Percentiles rank a stretch among this genome's conserved stretches.
Evolutionary conservation across 2,329 filamentous ascomycete genomes (phyloP).

Genomic region (Talaromyces sp.): DNA sequence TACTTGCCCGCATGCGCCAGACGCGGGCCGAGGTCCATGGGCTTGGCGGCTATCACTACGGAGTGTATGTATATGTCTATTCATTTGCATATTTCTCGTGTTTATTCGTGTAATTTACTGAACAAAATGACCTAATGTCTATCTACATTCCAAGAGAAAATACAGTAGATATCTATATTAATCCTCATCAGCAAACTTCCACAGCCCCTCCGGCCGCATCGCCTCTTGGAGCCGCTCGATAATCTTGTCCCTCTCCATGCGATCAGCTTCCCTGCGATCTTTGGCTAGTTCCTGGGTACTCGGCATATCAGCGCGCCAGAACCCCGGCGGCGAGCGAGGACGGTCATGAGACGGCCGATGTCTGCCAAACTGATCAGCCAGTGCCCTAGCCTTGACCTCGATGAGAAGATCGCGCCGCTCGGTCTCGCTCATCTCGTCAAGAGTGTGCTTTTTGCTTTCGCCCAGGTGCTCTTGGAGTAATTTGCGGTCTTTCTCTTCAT

Average conservation of each 20-base stretch:
- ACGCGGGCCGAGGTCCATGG: slow-evolving; percentile 4
- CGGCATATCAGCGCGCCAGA: slow-evolving; percentile 87
- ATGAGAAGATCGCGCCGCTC: slow-evolving; percentile 64
- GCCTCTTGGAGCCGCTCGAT: slow-evolving; percentile 75
- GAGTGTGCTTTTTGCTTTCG: slow-evolving; percentile 24
- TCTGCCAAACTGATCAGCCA: slow-evolving; percentile 71
- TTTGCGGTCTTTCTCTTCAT: slow-evolving; percentile 20
- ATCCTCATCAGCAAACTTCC: slow-evolving; percentile 74
- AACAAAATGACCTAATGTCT: too few species aligned
- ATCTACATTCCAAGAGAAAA: not conserved
- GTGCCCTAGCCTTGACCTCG: slow-evolving; percentile 67
- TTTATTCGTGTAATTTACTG: too few species aligned
- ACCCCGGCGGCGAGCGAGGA: slow-evolving; percentile 72
- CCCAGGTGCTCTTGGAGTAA: slow-evolving; percentile 52
- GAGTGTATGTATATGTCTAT: too few species aligned
- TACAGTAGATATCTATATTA: not conserved
- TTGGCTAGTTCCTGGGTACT: slow-evolving; percentile 71
- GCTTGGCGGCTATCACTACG: not conserved
- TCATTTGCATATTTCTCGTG: too few species aligned
- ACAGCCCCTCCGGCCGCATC: slow-evolving; percentile 68
- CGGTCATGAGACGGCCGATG: slow-evolving; percentile 72
- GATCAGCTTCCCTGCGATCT: slow-evolving; percentile 61
- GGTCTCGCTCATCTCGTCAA: slow-evolving; percentile 49
- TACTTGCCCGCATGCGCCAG: not conserved
- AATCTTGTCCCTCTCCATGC: slow-evolving; percentile 59